Evolutionary conservation across 129 eudicot genomes (phyloP).

Genomic region (Lactuca saligna): DNA sequence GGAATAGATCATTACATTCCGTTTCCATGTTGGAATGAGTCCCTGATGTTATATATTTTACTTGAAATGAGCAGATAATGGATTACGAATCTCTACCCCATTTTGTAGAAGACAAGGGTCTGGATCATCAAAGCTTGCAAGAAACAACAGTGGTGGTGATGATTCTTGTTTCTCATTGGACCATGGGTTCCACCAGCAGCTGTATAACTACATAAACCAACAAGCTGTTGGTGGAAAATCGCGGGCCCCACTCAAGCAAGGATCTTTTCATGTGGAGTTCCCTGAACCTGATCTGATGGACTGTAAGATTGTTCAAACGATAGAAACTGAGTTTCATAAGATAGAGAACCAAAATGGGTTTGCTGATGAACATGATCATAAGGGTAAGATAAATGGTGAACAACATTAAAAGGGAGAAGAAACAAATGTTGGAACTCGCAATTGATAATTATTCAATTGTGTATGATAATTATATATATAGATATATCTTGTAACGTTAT

Average conservation of each 20-base stretch:
- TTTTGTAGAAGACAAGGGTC: slow-evolving; percentile 95
- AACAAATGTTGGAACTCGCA: background rate
- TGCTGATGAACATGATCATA: slow-evolving; percentile 26
- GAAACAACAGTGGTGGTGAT: slow-evolving; percentile 45
- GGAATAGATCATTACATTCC: no score
- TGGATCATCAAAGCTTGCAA: slow-evolving; percentile 65
- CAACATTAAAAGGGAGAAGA: slow-evolving; percentile 14
- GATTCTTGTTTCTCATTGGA: slow-evolving; percentile 80
- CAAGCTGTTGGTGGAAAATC: slow-evolving; percentile 57
- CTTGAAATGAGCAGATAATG: slow-evolving; percentile 72
- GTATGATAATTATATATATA: slow-evolving; percentile 16
- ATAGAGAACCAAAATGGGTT: slow-evolving; percentile 58
- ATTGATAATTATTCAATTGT: background rate
- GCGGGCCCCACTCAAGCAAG: slow-evolving; percentile 50
- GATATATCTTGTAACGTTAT: slow-evolving; percentile 22
- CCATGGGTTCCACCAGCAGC: slow-evolving; percentile 75
- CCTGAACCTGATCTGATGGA: slow-evolving; percentile 76
- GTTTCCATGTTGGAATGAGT: no score
- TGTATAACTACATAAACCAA: slow-evolving; percentile 57
- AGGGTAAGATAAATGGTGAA: slow-evolving; percentile 32
- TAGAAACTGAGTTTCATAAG: slow-evolving; percentile 67
- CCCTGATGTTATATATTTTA: no score
- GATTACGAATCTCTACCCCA: slow-evolving; percentile 92
- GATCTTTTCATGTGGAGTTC: slow-evolving; percentile 76
- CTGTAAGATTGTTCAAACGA: slow-evolving; percentile 67